phyloP scores from a whole-genome alignment of 768 basidiomycete genomes.

The Tephrocybe sp. region DNA sequence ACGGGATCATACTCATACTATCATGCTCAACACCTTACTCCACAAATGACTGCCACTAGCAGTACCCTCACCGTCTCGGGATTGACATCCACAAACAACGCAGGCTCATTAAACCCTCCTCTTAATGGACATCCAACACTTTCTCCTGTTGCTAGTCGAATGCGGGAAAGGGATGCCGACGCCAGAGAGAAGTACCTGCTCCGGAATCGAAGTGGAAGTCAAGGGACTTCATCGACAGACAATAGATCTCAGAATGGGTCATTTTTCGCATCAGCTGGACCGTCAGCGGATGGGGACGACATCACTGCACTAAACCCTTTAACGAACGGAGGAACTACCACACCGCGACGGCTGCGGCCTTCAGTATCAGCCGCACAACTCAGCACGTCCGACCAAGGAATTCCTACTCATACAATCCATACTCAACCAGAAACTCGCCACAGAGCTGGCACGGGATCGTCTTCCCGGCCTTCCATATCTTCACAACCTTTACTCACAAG shows the following conservation, averaged over 20 bases:
- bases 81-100: conserved; percentile 28
- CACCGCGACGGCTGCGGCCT: conserved; percentile 63
- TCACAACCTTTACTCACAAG: conserved; percentile 46
- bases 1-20: conserved; percentile 43
- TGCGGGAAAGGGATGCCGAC: conserved; percentile 82
- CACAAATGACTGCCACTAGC: conserved; percentile 28
- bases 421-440: conserved; percentile 47
- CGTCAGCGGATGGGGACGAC: conserved; percentile 54
- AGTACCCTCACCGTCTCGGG: conserved; percentile 28
- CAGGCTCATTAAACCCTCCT: conserved; percentile 32
- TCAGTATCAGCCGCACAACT: conserved; percentile 80
- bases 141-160: conserved; percentile 76
- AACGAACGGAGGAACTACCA: conserved; percentile 49
- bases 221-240: conserved; percentile 69
- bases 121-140: conserved; percentile 44
- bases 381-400: conserved; percentile 41
- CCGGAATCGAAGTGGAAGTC: conserved; percentile 81
- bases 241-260: conserved; percentile 61
- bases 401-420: conserved; percentile 25
- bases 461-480: conserved; percentile 38
- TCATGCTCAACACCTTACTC: conserved; percentile 26
- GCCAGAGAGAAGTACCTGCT: conserved; percentile 85
- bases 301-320: conserved; percentile 45
- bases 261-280: conserved; percentile 44
- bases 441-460: conserved; percentile 69